Base-by-base conservation (phyloP, 2,329 filamentous ascomycete species). In the Lachnellula suecica region DNA sequence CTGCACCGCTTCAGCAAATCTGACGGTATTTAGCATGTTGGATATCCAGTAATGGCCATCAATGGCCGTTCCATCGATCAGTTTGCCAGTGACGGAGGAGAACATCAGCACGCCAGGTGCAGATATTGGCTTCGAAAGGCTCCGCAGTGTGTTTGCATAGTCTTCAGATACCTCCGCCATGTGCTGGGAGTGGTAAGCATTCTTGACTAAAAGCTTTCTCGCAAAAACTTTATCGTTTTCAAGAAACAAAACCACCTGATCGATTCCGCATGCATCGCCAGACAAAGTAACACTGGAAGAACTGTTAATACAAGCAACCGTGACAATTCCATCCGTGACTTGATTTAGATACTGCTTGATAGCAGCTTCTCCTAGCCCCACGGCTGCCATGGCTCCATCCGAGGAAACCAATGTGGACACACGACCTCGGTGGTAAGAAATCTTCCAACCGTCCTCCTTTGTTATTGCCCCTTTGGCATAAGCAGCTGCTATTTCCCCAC, bases 301-400 rank as follows among this genome's bases (percentile, higher is more conserved):
- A 41, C 54, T 60, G 50, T 68, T 69, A 25, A 65, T 61, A 22
- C 67, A 70, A 2, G 70, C 71, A 20, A 72, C 63, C 24, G 60
- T 63, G 1, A 66, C 57, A 3, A 58, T 61, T 1, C 68, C 68
- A 22, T 49, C 19, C 19, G 45, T 51, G 25, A 64, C 59, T 37
- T 58, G 47, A 47, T 61, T 59, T 27, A 63, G 54, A 71, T 70
- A 10, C 73, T 69, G 27, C 74, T 72, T 19, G 4, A 57, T 57
- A 2, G 61, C 54, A 2, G 58, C 52, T 17, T 47, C 37, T 6
- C 53, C 44, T 2, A 59, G 23, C 3, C 52, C 80, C 2, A 81
- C 77, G 1, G 80, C 80, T 62, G 82, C 71, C 81, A 83, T 84
- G 6, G 72, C 66, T 0, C 79, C 79, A 4, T 67, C 66, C 2